A percentile compares a stretch with the other conserved stretches of the same genome.
Evolutionary conservation across 345 rosid genomes (phyloP).

Genomic region (Sisymbrium irio): DNA sequence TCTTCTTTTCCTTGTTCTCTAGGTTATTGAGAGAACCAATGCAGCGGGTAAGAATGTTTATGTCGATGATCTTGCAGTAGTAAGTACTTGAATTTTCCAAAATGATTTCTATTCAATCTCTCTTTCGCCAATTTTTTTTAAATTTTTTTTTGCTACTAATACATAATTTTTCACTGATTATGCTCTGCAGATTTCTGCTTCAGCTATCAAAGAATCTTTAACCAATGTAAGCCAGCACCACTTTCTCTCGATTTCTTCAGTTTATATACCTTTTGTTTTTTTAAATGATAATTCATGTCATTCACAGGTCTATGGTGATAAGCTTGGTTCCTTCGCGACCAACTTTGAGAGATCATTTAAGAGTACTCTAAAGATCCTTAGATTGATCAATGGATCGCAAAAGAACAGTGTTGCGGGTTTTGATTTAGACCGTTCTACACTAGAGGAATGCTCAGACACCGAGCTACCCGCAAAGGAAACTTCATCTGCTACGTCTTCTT

Average conservation of each 20-base stretch:
- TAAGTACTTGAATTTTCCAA: not conserved
- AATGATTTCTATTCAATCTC: not conserved
- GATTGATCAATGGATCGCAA: conserved; percentile 49
- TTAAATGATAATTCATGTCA: not conserved
- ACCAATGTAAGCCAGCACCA: conserved; percentile 57
- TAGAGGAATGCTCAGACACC: no score
- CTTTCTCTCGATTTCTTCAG: not conserved
- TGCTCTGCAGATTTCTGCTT: conserved; percentile 43
- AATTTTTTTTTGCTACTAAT: not conserved
- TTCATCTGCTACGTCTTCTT: no score
- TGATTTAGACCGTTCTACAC: no score
- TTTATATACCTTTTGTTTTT: not conserved
- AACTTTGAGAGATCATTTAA: conserved; percentile 56
- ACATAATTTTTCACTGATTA: not conserved
- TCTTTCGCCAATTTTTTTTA: not conserved
- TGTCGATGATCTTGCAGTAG: conserved; percentile 57
- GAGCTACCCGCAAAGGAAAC: no score
- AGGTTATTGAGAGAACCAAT: not conserved
- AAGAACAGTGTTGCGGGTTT: no score
- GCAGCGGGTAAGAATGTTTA: conserved; percentile 14
- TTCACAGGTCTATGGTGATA: conserved; percentile 66
- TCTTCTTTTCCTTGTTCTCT: not conserved
- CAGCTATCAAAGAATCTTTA: conserved; percentile 75
- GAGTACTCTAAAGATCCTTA: conserved; percentile 74
- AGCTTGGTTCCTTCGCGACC: conserved; percentile 44